A percentile compares a stretch with the other conserved stretches of the same genome.
phyloP scores from a whole-genome alignment of 805 yeast genomes.

The Sugiyamaella boreocaroliniensis region DNA sequence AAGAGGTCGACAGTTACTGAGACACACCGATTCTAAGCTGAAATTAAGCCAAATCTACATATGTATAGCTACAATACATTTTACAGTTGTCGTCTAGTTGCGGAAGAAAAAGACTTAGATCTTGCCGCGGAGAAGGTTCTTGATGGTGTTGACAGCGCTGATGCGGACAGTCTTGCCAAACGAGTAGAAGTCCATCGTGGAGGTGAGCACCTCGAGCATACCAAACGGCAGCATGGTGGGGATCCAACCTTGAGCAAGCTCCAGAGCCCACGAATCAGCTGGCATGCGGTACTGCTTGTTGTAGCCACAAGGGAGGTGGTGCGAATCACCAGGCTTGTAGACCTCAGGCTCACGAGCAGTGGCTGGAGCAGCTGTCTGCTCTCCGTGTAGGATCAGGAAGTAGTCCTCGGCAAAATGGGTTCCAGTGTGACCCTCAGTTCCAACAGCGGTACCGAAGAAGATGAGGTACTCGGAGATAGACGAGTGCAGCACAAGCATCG shows the following conservation, averaged over 20 bases:
- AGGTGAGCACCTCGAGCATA: conserved; percentile 65
- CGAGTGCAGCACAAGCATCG: conserved; percentile 92
- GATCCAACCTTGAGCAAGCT: conserved; percentile 97
- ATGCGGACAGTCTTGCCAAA: conserved; percentile 61
- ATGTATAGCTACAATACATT: too few species aligned
- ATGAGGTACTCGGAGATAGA: conserved; percentile 89
- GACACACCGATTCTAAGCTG: too few species aligned
- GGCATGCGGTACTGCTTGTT: conserved; percentile 86
- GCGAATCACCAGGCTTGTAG: conserved; percentile 83
- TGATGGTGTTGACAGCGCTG: conserved; percentile 73
- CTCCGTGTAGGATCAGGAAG: conserved; percentile 81
- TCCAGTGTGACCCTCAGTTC: conserved; percentile 95
- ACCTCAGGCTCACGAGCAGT: conserved; percentile 56
- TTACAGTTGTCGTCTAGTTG: too few species aligned
- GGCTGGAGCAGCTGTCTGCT: conserved; percentile 66
- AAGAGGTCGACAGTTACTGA: too few species aligned
- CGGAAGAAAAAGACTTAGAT: conserved; percentile 36
- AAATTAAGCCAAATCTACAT: too few species aligned
- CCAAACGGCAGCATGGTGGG: conserved; percentile 98
- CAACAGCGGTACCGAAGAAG: conserved; percentile 86
- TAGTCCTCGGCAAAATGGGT: conserved; percentile 96
- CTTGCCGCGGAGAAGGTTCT: conserved; percentile 62
- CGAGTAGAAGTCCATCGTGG: conserved; percentile 73
- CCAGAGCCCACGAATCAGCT: conserved; percentile 76
- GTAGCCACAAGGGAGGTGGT: conserved; percentile 66